These are phyloP conservation scores for Chytriomyces sp. DNA, from an alignment of 192 early-diverging fungal genomes.

Conservation along the genomic window DNA sequence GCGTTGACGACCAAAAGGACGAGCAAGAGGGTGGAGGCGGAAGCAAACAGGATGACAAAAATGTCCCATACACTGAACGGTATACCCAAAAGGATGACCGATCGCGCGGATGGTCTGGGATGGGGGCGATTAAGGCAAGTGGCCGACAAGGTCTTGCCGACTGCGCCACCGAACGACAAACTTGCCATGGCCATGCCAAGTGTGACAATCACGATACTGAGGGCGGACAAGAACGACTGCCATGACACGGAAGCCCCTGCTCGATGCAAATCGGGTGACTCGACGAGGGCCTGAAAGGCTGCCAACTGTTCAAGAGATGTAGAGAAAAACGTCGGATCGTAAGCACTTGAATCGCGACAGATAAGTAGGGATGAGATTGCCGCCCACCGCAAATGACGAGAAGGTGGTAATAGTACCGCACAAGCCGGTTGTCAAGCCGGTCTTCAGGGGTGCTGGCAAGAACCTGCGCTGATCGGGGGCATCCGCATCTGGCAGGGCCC, in stretches of 20 bases:
- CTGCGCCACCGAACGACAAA: background rate
- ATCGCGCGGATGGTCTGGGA: too few species aligned
- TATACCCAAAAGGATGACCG: too few species aligned
- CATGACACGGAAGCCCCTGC: background rate
- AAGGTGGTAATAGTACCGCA: constrained; percentile 27
- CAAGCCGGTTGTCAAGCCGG: constrained; percentile 19
- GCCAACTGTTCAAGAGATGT: background rate
- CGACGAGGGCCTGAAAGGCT: background rate
- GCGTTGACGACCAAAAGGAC: too few species aligned
- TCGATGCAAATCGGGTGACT: background rate
- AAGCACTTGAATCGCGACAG: background rate
- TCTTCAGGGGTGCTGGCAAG: constrained; percentile 1
- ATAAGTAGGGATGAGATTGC: background rate
- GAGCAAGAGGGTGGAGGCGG: too few species aligned
- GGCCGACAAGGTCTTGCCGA: background rate
- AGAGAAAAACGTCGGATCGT: background rate
- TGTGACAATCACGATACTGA: background rate
- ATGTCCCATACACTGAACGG: too few species aligned
- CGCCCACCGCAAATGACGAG: constrained; percentile 3
- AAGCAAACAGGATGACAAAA: too few species aligned
- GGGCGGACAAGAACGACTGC: background rate
- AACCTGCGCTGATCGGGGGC: background rate
- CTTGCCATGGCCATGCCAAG: constrained; percentile 10
- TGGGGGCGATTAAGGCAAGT: too few species aligned
- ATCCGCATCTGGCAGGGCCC: background rate